Evolutionary conservation across 2,329 filamentous ascomycete species (phyloP).

Genomic region (Cadophora luteo-olivacea): DNA sequence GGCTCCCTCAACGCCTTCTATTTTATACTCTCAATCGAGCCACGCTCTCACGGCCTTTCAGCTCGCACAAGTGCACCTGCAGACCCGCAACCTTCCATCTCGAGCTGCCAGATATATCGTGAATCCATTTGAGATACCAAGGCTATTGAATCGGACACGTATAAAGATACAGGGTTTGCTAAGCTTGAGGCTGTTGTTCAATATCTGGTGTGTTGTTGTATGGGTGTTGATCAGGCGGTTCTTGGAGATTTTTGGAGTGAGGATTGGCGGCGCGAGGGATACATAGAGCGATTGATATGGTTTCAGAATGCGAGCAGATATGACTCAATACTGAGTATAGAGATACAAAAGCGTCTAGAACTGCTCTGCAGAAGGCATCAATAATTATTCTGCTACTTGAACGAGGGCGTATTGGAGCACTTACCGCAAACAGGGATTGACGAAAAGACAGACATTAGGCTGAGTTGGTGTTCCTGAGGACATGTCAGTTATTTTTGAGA

Average conservation of each 20-base stretch:
- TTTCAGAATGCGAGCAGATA: too few relatives aligned
- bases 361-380: not conserved
- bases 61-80: slow-evolving; percentile 3
- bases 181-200: slow-evolving; percentile 15
- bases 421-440: not conserved
- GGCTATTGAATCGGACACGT: slow-evolving; percentile 5
- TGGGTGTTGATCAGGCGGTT: slow-evolving; percentile 17
- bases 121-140: slow-evolving; percentile 17
- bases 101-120: slow-evolving; percentile 19
- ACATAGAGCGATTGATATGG: not conserved
- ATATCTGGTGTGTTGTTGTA: slow-evolving; percentile 17
- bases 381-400: not conserved
- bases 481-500: not conserved
- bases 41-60: slow-evolving; percentile 1
- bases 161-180: slow-evolving; percentile 12
- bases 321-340: too few relatives aligned
- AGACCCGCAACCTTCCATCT: slow-evolving; percentile 14
- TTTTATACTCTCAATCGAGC: not conserved
- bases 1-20: not conserved
- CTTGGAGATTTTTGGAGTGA: slow-evolving; percentile 15
- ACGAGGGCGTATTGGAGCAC: not conserved
- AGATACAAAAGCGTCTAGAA: too few relatives aligned
- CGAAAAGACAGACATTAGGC: not conserved
- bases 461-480: not conserved
- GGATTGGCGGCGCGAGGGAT: slow-evolving; percentile 1